These are phyloP conservation scores for Streptanthus diversifolius DNA, from an alignment of 345 rosid genomes.

Conservation along the genomic window DNA sequence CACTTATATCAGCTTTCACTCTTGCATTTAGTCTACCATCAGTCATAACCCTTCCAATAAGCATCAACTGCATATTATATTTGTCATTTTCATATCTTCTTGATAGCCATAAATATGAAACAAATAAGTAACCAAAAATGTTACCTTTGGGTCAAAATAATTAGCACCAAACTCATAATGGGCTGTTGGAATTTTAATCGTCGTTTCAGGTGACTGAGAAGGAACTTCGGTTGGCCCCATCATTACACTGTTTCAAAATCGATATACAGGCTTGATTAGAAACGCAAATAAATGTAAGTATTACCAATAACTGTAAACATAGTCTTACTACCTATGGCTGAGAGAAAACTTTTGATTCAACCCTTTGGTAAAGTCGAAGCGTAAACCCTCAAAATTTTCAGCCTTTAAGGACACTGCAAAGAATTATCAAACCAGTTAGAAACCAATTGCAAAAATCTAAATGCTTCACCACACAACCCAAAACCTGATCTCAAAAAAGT, in stretches of 20 bases:
- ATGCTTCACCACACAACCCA: neutral
- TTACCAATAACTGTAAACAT: neutral
- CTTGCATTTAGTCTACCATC: conserved; percentile 92
- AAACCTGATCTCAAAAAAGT: neutral
- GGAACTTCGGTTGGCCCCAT: conserved; percentile 96
- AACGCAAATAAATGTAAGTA: neutral
- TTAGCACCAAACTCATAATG: conserved; percentile 96
- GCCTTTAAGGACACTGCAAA: conserved; percentile 93
- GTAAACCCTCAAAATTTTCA: conserved; percentile 89
- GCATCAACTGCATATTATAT: conserved; percentile 61
- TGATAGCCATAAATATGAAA: neutral
- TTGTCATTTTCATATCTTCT: conserved; percentile 10
- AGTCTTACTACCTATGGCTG: conserved; percentile 64
- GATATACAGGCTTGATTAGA: conserved; percentile 4
- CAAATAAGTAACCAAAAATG: neutral
- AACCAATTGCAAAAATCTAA: neutral
- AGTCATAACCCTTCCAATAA: conserved; percentile 80
- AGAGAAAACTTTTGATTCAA: conserved; percentile 83
- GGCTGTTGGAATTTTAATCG: conserved; percentile 82
- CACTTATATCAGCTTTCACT: conserved; percentile 82
- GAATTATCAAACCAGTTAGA: neutral
- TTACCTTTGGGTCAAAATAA: conserved; percentile 61
- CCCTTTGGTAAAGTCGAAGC: conserved; percentile 89
- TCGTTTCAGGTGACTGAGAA: conserved; percentile 77
- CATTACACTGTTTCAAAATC: conserved; percentile 50